Base-by-base conservation (phyloP, 768 basidiomycete species). In the Rhodocollybia butyracea region DNA sequence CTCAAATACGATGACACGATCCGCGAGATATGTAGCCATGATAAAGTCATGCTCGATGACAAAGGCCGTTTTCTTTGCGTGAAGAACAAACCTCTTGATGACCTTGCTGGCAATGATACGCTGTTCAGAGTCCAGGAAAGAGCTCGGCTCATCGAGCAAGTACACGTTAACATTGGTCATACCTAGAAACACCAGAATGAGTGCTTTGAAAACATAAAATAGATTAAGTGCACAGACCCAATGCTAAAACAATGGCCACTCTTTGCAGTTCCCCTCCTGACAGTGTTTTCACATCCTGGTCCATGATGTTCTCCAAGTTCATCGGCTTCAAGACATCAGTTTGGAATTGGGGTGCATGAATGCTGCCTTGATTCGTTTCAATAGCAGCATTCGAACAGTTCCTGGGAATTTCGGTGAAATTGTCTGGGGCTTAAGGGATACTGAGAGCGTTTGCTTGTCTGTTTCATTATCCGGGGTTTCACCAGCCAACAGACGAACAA, bases 291-390 rank as follows among this genome's bases (percentile, higher is more conserved):
- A 99, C 97, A 34, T 98, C 94, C 73, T 99, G 95, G 69, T 99
- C 97, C 77, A 99, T 86, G 59, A 99, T 88, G 54, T 84, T 82
- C 39, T 99, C 97, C 64, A 99, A 70, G 68, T 75, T 91, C 96
- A 99, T 98, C 24, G 96, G 96, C 75, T 98, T 98, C 59, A 98
- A 73, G 42, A 98, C 97, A 67, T 98, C 97, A 39, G 90, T 91
- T 71, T 96, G 91, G 88, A 99, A 99, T 72, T 98, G 97, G 95
- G 89, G 70, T 97, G 94, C 94, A 98, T 96, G 74, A 97, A 98
- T 29, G 94, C 85, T 21, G 82, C 78, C 74, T 96, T 95, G 76
- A 98, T 97, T 72, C 89, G 85, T 76, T 97, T 98, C 48, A 99
- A 66, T 56, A 99, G 73, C 58, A 99, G 76, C 90, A 92, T 90